Evolutionary conservation across 768 basidiomycete genomes (phyloP).

Genomic region (Lactarius pseudohatsudake): DNA sequence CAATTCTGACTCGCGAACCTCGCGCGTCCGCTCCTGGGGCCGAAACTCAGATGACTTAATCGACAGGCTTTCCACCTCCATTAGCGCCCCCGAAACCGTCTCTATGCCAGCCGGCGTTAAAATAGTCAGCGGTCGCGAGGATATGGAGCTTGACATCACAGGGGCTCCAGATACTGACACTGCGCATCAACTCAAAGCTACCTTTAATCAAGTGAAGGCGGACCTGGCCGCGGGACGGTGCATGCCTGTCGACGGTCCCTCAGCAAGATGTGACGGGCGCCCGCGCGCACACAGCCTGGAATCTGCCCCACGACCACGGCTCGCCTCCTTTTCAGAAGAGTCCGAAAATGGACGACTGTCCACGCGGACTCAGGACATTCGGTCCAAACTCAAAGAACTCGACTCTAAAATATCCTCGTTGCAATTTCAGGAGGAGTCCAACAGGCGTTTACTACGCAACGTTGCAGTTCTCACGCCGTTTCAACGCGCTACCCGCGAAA

Average conservation of each 20-base stretch:
- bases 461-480: slow-evolving; percentile 87
- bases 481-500: slow-evolving; percentile 77
- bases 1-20: slow-evolving; percentile 28
- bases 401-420: slow-evolving; percentile 54
- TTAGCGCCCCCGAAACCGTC: slow-evolving; percentile 12
- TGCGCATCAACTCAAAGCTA: slow-evolving; percentile 71
- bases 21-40: slow-evolving; percentile 41
- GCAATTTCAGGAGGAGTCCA: slow-evolving; percentile 60
- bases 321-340: slow-evolving; percentile 25
- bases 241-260: slow-evolving; percentile 37
- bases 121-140: slow-evolving; percentile 20
- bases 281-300: slow-evolving; percentile 39
- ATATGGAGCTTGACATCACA: slow-evolving; percentile 45
- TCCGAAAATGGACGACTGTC: slow-evolving; percentile 37
- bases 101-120: slow-evolving; percentile 10
- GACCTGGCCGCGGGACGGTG: slow-evolving; percentile 62
- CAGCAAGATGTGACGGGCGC: slow-evolving; percentile 31
- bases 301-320: slow-evolving; percentile 29
- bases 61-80: slow-evolving; percentile 18
- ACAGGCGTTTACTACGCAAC: slow-evolving; percentile 75
- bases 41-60: slow-evolving; percentile 24
- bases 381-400: slow-evolving; percentile 62
- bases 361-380: slow-evolving; percentile 58
- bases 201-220: slow-evolving; percentile 85
- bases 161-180: slow-evolving; percentile 57